phyloP scores from a whole-genome alignment of 2,329 filamentous ascomycete species.

The Fusarium sp. region DNA sequence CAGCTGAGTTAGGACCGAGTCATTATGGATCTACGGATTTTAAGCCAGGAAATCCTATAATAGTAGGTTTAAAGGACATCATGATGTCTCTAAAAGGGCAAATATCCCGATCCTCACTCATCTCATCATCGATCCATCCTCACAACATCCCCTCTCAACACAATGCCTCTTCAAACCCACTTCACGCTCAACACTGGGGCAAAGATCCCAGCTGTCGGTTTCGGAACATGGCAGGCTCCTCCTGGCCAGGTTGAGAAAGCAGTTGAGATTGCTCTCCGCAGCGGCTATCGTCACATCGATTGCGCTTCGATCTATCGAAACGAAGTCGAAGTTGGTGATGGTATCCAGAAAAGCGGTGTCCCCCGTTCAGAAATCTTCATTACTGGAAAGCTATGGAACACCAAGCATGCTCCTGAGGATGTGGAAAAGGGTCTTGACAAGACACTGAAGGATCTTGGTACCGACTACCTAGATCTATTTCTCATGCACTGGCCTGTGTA shows the following conservation, averaged over 20 bases:
- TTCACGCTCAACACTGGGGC: constrained; percentile 77
- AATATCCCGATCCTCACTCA: not conserved
- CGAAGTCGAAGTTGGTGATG: constrained; percentile 56
- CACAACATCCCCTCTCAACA: not conserved
- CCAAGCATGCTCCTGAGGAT: constrained; percentile 59
- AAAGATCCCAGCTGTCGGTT: constrained; percentile 78
- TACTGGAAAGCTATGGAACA: constrained; percentile 74
- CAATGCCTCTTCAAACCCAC: constrained; percentile 26
- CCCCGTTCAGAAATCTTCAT: constrained; percentile 59
- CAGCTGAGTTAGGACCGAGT: not conserved
- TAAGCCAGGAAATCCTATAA: not conserved
- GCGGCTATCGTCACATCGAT: constrained; percentile 59
- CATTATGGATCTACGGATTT: not conserved
- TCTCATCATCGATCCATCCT: not conserved
- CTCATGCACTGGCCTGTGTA: constrained; percentile 25
- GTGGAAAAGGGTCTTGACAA: constrained; percentile 60
- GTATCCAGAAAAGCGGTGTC: constrained; percentile 54
- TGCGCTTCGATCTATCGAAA: constrained; percentile 59
- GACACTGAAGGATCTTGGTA: constrained; percentile 60
- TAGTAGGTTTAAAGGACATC: not conserved
- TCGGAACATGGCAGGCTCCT: constrained; percentile 76
- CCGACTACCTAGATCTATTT: constrained; percentile 59
- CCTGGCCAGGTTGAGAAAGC: constrained; percentile 57
- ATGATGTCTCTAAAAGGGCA: not conserved
- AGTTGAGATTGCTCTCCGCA: constrained; percentile 55